A percentile compares a stretch with the other conserved stretches of the same genome.
Evolutionary conservation across 1,284 basidiomycete species (phyloP).

Genomic region (Hemileia vastatrix): DNA sequence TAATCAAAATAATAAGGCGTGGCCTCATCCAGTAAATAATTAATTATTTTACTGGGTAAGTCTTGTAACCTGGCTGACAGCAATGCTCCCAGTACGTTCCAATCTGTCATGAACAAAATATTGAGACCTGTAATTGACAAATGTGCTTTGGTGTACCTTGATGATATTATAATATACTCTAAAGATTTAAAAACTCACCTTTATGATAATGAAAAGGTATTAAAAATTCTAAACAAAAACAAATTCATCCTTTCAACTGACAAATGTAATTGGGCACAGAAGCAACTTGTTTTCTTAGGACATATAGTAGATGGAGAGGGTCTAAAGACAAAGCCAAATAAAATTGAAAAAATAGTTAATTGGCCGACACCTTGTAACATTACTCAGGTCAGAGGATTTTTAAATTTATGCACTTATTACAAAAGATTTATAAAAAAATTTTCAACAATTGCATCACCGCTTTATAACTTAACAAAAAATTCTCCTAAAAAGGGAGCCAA

Average conservation of each 20-base stretch:
- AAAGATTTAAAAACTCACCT: not conserved
- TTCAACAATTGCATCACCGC: not conserved
- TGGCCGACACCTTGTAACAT: not conserved
- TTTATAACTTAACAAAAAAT: constrained; percentile 1
- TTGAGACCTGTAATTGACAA: not conserved
- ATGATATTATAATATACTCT: constrained; percentile 2
- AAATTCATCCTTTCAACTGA: not conserved
- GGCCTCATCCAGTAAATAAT: too few relatives aligned
- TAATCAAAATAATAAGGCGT: too few relatives aligned
- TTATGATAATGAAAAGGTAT: not conserved
- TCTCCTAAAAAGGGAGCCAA: not conserved
- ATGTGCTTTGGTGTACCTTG: constrained; percentile 1
- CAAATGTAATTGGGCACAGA: not conserved
- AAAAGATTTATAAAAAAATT: constrained; percentile 2
- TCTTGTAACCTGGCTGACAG: too few relatives aligned
- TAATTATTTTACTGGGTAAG: too few relatives aligned
- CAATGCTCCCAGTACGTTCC: constrained; percentile 30
- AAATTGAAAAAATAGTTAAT: not conserved
- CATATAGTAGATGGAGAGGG: not conserved
- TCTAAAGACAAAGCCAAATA: not conserved
- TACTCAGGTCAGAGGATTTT: constrained; percentile 2
- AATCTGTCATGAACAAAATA: constrained; percentile 39
- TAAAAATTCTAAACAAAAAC: constrained; percentile 1
- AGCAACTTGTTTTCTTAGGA: not conserved
- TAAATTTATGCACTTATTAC: constrained; percentile 2